Conservation (phyloP, 1,284 basidiomycete genomes). For the Cutaneotrichosporon dermatis region DNA sequence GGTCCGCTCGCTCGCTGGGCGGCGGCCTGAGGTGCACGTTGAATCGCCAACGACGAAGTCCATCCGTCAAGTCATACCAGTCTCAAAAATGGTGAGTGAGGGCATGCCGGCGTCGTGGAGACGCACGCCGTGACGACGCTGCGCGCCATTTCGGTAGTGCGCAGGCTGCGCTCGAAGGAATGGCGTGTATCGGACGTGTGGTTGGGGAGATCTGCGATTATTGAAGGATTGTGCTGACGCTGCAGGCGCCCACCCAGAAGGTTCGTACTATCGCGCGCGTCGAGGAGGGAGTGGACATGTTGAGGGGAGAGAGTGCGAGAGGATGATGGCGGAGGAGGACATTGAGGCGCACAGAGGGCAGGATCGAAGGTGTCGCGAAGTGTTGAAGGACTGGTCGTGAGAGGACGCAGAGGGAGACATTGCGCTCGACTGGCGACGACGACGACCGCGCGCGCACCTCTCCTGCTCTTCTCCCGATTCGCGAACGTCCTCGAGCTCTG, state of each 20-base stretch:
- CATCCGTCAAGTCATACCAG: conserved; percentile 11
- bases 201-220: background rate
- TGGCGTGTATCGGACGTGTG: background rate
- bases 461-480: too few species aligned
- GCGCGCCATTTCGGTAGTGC: background rate
- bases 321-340: background rate
- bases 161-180: background rate
- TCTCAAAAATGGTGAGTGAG: conserved; percentile 22
- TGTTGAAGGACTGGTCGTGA: too few species aligned
- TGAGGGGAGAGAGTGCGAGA: too few species aligned
- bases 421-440: background rate
- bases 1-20: background rate
- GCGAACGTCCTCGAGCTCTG: too few species aligned
- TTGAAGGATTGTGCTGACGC: conserved; percentile 9
- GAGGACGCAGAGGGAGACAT: too few species aligned
- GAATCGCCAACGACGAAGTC: background rate
- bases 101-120: background rate
- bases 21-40: too few species aligned
- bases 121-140: background rate
- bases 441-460: background rate
- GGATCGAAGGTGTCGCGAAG: too few species aligned
- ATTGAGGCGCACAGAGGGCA: too few species aligned
- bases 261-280: conserved; percentile 14
- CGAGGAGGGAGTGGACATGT: too few species aligned
- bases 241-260: conserved; percentile 24